These are phyloP conservation scores for Mortierella sp. DNA, from an alignment of 371 early-diverging fungal genomes.

Conservation along the genomic window DNA sequence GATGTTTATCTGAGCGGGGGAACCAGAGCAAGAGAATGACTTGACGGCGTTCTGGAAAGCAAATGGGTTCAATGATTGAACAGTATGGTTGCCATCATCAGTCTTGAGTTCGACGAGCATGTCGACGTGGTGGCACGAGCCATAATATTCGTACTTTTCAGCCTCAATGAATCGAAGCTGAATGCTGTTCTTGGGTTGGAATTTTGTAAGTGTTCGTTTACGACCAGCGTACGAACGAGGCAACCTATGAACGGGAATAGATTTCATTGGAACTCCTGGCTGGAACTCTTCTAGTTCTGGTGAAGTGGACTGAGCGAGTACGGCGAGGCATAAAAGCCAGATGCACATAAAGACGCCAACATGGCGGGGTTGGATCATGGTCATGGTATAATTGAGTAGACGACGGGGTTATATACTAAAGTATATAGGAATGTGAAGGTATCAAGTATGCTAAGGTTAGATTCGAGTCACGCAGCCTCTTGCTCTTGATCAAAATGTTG, in stretches of 20 bases:
- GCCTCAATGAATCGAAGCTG: slow-evolving; percentile 36
- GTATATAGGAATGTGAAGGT: neutral
- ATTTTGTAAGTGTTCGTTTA: slow-evolving; percentile 13
- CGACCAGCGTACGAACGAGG: slow-evolving; percentile 22
- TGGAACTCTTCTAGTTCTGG: neutral
- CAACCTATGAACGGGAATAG: slow-evolving; percentile 26
- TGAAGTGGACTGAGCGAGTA: neutral
- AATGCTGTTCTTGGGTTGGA: slow-evolving; percentile 22
- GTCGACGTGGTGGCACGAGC: slow-evolving; percentile 37
- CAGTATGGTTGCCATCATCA: slow-evolving; percentile 16
- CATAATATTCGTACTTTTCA: slow-evolving; percentile 15
- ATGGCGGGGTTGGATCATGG: neutral
- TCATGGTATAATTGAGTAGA: neutral
- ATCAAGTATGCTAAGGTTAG: too few species aligned
- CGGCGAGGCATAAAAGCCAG: slow-evolving; percentile 8
- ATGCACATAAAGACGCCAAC: slow-evolving; percentile 5
- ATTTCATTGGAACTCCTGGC: slow-evolving; percentile 32
- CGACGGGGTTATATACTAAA: neutral
- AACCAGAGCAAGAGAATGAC: slow-evolving; percentile 20
- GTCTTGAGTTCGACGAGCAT: slow-evolving; percentile 38
- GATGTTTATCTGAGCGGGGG: slow-evolving; percentile 12
- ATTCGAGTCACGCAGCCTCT: neutral
- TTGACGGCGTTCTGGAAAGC: slow-evolving; percentile 38
- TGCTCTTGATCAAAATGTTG: neutral
- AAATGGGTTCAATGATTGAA: slow-evolving; percentile 35